Base-by-base conservation (phyloP, 352 stramenopile genomes). In the Phytophthora macrochlamydospora region DNA sequence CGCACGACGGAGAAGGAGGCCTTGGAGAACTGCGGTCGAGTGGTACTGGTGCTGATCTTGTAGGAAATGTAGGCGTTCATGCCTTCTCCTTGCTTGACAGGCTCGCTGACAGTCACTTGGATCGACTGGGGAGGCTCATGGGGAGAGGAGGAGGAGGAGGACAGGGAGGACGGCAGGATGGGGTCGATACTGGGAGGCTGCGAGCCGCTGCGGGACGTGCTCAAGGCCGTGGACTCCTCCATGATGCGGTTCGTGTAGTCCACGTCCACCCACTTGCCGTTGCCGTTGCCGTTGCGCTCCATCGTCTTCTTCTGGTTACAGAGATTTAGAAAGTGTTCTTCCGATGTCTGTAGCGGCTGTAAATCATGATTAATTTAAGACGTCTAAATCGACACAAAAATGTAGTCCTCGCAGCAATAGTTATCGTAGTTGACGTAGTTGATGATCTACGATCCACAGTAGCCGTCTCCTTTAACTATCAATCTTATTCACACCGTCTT, bases 31-130 rank as follows among this genome's bases (percentile, higher is more conserved):
- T 95, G 89, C 28, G 85, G 79, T 2, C 88, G 83, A 37, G 79
- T 91, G 7, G 88, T 97, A 4, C 24, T 67, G 0, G 83, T 96
- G 48, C 71, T 82, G 72, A 99, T 96, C 64, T 98, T 98, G 83
- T 99, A 99, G 57, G 92, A 98, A 48, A 98, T 98, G 73, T 98
- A 99, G 58, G 97, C 95, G 73, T 99, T 98, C 80, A 99, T 98
- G 46, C 97, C 96, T 63, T 99, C 97, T 35, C 89, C 87, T 61
- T 99, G 94, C 73, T 99, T 98, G 9, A 98, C 90, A 0, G 97
- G 97, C 76, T 99, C 97, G 24, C 89, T 97, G 9, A 99, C 97
- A 0, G 81, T 75, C 63, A 97, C 89, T 69, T 95, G 76, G 63
- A 96, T 92, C 33, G 56, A 77, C 4, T 73, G 59, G 11, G 70